Evolutionary conservation across 495 filamentous ascomycete species (phyloP), one percentile per base, ranked within the genome.

Genomic region (Peziza echinospora): DNA sequence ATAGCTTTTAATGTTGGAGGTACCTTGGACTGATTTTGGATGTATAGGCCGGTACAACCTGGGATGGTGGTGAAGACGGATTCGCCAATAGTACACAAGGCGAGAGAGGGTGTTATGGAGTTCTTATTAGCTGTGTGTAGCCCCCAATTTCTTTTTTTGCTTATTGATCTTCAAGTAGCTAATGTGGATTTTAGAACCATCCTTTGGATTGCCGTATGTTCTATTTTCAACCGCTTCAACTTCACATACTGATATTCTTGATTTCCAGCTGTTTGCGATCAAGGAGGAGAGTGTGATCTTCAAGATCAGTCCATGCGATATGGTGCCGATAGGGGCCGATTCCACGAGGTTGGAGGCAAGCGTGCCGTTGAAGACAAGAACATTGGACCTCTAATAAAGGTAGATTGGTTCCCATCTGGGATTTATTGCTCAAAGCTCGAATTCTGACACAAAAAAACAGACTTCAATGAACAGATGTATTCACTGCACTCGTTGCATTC

Each of bases 401-500:
- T 23, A 43, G 22, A n/a, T 8, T 8, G 63, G 65, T 66, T 47
- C 21, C 49, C 22, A n/a, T 11, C 26, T 23, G n/a, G 25, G 22
- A 9, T 28, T 6, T 16, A 41, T 51, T 54, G 17, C 59, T 43
- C 51, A 13, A 25, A 24, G 22, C 8, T 43, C 63, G n/a, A n/a
- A n/a, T n/a, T n/a, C n/a, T n/a, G n/a, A n/a, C n/a, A n/a, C n/a
- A n/a, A n/a, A n/a, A n/a, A n/a, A n/a, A n/a, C 22, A 43, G 71
- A 97, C 89, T 13, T 96, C 91, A n/a, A 97, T 97, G 89, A 97
- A 96, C 67, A 71, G 89, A 59, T 97, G 89, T 67, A 97, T 97
- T 60, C 89, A 97, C 66, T 97, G 89, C 68, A 96, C 89, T 53
- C 76, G 89, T 58, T 97, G 89, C 65, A 75, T 97, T 51, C 84